These are phyloP conservation scores for Botrytis fabae DNA, from an alignment of 2,329 filamentous ascomycete species.

Conservation along the genomic window DNA sequence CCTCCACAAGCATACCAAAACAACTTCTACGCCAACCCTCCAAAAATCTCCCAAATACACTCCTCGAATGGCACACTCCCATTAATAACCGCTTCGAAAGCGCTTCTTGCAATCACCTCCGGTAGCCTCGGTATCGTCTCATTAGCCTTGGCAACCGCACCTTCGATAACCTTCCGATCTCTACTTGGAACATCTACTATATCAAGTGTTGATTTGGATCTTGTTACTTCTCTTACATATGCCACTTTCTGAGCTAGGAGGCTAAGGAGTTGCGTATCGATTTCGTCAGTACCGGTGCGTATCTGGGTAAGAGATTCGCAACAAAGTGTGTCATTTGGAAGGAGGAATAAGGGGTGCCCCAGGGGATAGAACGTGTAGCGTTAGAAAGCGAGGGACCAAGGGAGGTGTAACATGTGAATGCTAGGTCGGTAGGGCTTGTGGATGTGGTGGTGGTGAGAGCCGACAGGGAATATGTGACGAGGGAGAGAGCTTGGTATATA, in stretches of 20 bases:
- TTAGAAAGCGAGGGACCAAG: neutral
- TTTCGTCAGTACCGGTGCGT: conserved; percentile 26
- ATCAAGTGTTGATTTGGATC: conserved; percentile 27
- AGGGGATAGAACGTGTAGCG: conserved; percentile 24
- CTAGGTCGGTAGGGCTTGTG: neutral
- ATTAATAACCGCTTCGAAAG: conserved; percentile 29
- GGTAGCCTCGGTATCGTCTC: conserved; percentile 24
- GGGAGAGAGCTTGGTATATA: neutral
- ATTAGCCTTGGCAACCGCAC: conserved; percentile 24
- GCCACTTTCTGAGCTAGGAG: conserved; percentile 26
- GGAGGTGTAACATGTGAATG: conserved; percentile 24
- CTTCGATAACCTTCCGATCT: conserved; percentile 25
- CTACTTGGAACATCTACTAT: conserved; percentile 26
- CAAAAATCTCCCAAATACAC: conserved; percentile 23
- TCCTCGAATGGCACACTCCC: conserved; percentile 28
- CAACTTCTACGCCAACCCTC: neutral
- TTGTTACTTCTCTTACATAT: conserved; percentile 30
- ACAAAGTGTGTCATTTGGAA: conserved; percentile 27
- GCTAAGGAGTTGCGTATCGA: conserved; percentile 24
- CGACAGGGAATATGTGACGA: neutral
- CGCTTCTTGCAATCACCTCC: conserved; percentile 24
- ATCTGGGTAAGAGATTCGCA: conserved; percentile 27
- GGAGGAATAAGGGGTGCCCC: conserved; percentile 24
- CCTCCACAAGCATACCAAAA: neutral
- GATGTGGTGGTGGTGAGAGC: too few species aligned